Base-by-base conservation (phyloP, 1,284 basidiomycete genomes). In the Sporisorium scitamineum region DNA sequence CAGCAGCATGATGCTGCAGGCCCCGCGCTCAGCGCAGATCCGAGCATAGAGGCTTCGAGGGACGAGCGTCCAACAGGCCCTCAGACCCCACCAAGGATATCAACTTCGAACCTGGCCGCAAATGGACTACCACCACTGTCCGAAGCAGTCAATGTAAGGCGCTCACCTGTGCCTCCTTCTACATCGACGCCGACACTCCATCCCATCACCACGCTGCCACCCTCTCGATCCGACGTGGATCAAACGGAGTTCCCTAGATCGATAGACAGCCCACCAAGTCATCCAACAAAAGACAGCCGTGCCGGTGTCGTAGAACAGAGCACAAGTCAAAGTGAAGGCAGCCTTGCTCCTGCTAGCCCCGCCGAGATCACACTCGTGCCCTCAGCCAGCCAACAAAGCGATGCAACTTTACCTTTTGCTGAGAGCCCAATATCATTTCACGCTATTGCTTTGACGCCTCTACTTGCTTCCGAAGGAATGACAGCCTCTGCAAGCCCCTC, bases 351-450 rank as follows among this genome's bases (percentile, higher is more conserved):
- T 2, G 61, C 50, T 14, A 22, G 34, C 42, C 24, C 16, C 22
- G 32, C 24, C 16, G 37, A 50, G 18, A 10, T 37, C 7, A 57
- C 58, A 8, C 10, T 55, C 3, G 24, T 48, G 14, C 18, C 47
- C 2, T 32, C 54, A 24, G 27, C 29, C 29, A 50, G 48, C 18
- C 57, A 56, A 27, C 47, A 54, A 16, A 66, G 64, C 48, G 64
- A 56, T 52, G 39, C 20, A 24, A 60, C 57, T 24, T 11, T 66
- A 41, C 57, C 53, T 2, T 48, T 56, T 11, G 45, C 41, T 4
- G 24, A 47, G 9, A 60, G 54, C 22, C 31, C 47, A 10, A 18
- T n/a, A 2, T 13, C 39, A 6, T 56, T 58, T 16, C 54, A 22
- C 16, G 32, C 52, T 29, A 47, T 13, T 18, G 37, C 34, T 3